Percentiles rank a stretch among this genome's conserved stretches.
Evolutionary conservation across 2,329 filamentous ascomycete genomes (phyloP).

Genomic region (Coniella vitis): DNA sequence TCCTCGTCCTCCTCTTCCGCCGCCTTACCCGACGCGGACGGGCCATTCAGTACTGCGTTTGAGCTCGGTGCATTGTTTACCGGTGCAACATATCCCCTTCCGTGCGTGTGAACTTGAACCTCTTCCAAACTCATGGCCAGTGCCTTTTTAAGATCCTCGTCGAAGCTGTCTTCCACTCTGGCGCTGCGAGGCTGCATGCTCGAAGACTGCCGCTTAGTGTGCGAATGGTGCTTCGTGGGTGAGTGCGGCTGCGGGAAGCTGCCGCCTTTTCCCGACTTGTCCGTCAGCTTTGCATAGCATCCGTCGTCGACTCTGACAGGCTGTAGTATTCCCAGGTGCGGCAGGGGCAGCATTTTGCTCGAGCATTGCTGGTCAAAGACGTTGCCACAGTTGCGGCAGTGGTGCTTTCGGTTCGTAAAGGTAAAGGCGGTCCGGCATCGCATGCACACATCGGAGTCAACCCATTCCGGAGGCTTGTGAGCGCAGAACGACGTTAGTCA

Average conservation of each 20-base stretch:
- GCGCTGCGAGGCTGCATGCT: slow-evolving; percentile 86
- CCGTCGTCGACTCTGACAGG: slow-evolving; percentile 93
- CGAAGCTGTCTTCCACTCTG: slow-evolving; percentile 82
- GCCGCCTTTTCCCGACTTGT: slow-evolving; percentile 51
- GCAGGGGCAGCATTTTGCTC: slow-evolving; percentile 77
- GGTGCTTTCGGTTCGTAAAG: slow-evolving; percentile 97
- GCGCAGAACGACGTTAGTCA: too few relatives aligned
- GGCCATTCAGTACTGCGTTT: slow-evolving; percentile 29
- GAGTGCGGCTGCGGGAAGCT: slow-evolving; percentile 32
- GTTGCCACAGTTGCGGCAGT: slow-evolving; percentile 95
- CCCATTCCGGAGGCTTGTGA: slow-evolving; percentile 98
- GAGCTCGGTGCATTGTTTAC: slow-evolving; percentile 28
- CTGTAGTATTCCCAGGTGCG: slow-evolving; percentile 86
- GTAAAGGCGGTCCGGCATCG: slow-evolving; percentile 91
- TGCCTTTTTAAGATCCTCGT: slow-evolving; percentile 89
- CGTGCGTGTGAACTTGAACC: slow-evolving; percentile 63
- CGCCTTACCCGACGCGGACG: slow-evolving; percentile 28
- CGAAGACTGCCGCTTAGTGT: slow-evolving; percentile 56
- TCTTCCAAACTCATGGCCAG: slow-evolving; percentile 97
- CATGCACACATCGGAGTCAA: slow-evolving; percentile 97
- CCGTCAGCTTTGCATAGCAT: slow-evolving; percentile 82
- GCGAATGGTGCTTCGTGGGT: slow-evolving; percentile 36
- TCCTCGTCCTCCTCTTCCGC: slow-evolving; percentile 84
- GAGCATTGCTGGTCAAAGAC: slow-evolving; percentile 97
- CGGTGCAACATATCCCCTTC: slow-evolving; percentile 60